These are phyloP conservation scores for Ogataea methylovora DNA, from an alignment of 805 yeast species.

Conservation along the genomic window DNA sequence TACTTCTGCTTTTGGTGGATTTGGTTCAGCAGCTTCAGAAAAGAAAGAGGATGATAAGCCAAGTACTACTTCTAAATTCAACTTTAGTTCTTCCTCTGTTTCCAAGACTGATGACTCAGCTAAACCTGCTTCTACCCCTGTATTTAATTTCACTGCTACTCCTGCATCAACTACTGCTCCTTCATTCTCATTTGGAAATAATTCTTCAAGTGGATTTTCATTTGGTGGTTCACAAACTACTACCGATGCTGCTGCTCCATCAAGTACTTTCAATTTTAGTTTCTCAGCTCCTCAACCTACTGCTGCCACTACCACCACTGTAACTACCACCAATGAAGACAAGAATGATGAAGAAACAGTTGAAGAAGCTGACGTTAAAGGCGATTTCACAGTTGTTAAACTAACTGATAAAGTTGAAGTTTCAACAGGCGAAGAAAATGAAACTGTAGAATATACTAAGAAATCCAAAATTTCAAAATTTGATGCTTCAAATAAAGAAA, in stretches of 20 bases:
- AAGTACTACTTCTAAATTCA: not conserved
- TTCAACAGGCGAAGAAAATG: constrained; percentile 83
- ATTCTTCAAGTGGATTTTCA: not conserved
- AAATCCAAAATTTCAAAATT: constrained; percentile 66
- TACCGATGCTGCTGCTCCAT: constrained; percentile 1
- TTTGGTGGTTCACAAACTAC: constrained; percentile 3
- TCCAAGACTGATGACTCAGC: too few species aligned
- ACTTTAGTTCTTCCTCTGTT: constrained; percentile 3
- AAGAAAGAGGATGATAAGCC: not conserved
- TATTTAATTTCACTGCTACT: constrained; percentile 6
- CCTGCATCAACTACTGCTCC: constrained; percentile 8
- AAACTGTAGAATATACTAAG: constrained; percentile 53
- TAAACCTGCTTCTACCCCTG: not conserved
- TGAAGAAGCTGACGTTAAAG: constrained; percentile 32
- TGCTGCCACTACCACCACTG: constrained; percentile 1
- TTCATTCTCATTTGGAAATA: constrained; percentile 18
- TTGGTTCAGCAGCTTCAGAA: not conserved
- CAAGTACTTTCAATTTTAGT: constrained; percentile 14
- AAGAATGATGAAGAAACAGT: constrained; percentile 7
- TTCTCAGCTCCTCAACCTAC: constrained; percentile 16
- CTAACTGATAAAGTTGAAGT: constrained; percentile 45
- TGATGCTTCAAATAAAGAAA: constrained; percentile 38
- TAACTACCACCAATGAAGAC: constrained; percentile 6
- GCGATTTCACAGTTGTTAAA: constrained; percentile 37
- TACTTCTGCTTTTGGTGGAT: not conserved